Conservation (phyloP, 2,329 filamentous ascomycete genomes). For the Aspergillus pseudoglaucus region DNA sequence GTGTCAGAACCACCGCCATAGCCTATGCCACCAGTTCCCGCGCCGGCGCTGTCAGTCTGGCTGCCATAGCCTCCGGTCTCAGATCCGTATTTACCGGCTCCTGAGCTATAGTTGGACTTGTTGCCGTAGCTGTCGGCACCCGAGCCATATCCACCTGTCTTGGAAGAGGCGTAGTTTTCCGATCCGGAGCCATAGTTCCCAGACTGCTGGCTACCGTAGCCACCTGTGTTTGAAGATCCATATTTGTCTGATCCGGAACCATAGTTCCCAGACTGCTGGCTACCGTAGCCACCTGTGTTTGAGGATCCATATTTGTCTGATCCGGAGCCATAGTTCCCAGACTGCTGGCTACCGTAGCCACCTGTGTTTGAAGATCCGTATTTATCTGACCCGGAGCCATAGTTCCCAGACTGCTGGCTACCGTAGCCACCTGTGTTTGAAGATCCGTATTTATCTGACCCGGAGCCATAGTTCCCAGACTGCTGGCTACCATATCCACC, state of each 20-base stretch:
- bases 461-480: no score
- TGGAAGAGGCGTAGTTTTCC: not conserved
- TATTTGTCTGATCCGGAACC: no score
- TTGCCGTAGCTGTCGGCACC: slow-evolving; percentile 4
- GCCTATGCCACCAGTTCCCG: not conserved
- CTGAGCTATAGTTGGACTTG: slow-evolving; percentile 1
- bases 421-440: no score
- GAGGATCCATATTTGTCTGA: not conserved
- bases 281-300: no score
- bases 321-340: not conserved
- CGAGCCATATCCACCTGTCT: not conserved
- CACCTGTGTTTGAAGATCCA: no score
- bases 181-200: not conserved
- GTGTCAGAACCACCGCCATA: slow-evolving; percentile 2
- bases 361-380: no score
- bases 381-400: not conserved
- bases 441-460: no score
- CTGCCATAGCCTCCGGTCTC: slow-evolving; percentile 2
- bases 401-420: not conserved
- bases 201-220: no score
- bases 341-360: no score
- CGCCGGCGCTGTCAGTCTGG: slow-evolving; percentile 4
- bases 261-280: no score
- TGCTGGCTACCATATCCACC: no score
- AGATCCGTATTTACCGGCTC: slow-evolving; percentile 18